phyloP scores from a whole-genome alignment of 2,329 filamentous ascomycete species.

The Thelonectria olida region DNA sequence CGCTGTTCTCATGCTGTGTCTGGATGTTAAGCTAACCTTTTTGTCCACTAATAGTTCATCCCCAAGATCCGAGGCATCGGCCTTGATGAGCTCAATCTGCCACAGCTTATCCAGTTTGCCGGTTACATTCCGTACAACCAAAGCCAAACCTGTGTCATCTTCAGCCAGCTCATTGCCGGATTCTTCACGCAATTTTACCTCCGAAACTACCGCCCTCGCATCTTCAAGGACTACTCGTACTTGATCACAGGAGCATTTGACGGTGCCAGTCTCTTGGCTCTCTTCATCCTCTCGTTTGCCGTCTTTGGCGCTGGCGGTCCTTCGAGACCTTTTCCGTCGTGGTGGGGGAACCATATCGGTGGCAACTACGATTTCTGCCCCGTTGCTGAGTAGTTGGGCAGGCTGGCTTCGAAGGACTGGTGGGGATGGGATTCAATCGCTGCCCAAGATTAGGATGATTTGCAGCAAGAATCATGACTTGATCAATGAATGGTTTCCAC shows the following conservation, averaged over 20 bases:
- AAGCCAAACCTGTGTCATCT: slow-evolving; percentile 64
- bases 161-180: slow-evolving; percentile 55
- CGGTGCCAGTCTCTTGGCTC: slow-evolving; percentile 56
- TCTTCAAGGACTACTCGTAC: slow-evolving; percentile 65
- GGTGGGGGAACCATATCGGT: slow-evolving; percentile 63
- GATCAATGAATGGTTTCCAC: too few species aligned
- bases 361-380: slow-evolving; percentile 61
- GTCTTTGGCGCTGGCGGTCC: slow-evolving; percentile 61
- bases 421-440: too few species aligned
- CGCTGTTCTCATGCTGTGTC: neutral
- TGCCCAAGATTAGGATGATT: too few species aligned
- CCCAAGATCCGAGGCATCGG: slow-evolving; percentile 56
- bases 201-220: slow-evolving; percentile 59
- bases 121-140: slow-evolving; percentile 64
- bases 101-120: slow-evolving; percentile 63
- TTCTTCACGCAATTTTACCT: slow-evolving; percentile 63
- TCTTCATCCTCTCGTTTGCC: slow-evolving; percentile 65
- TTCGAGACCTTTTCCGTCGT: slow-evolving; percentile 56
- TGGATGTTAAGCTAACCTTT: slow-evolving; percentile 3
- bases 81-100: slow-evolving; percentile 57
- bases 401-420: too few species aligned
- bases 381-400: slow-evolving; percentile 42
- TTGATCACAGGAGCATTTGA: slow-evolving; percentile 63
- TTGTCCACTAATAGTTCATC: slow-evolving; percentile 56
- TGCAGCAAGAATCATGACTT: too few species aligned